Conservation (phyloP, 2,329 filamentous ascomycete genomes). For the Triangularia verruculosa region DNA sequence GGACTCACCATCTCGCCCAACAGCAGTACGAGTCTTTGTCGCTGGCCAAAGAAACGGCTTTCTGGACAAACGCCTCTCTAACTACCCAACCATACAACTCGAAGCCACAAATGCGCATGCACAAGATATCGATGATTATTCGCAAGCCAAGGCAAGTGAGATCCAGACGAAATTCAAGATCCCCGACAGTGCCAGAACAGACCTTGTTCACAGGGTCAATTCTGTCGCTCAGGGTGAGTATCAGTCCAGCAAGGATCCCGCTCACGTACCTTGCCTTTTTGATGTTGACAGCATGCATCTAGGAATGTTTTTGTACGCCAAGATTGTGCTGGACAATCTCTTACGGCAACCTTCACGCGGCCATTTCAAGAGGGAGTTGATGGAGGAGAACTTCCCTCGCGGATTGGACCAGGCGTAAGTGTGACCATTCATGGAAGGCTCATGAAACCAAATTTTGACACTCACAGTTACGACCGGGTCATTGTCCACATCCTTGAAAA, state of each 20-base stretch:
- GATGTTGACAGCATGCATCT: not conserved
- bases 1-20: not conserved
- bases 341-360: constrained; percentile 13
- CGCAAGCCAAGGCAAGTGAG: not conserved
- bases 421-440: not conserved
- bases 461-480: constrained; percentile 4
- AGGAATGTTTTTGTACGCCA: constrained; percentile 25
- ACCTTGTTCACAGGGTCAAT: not conserved
- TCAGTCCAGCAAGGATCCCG: too few species aligned
- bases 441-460: not conserved
- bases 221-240: not conserved
- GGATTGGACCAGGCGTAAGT: constrained; percentile 22
- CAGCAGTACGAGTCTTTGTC: not conserved
- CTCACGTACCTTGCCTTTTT: not conserved
- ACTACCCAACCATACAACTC: not conserved
- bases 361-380: constrained; percentile 26
- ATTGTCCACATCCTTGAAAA: constrained; percentile 1
- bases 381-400: constrained; percentile 18
- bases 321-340: constrained; percentile 27
- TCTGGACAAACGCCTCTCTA: not conserved
- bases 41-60: not conserved
- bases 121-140: not conserved
- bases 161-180: constrained; percentile 1
- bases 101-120: not conserved
- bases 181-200: not conserved